phyloP scores from a whole-genome alignment of 176 grass and related monocot species.

The Pontederia crassipes region DNA sequence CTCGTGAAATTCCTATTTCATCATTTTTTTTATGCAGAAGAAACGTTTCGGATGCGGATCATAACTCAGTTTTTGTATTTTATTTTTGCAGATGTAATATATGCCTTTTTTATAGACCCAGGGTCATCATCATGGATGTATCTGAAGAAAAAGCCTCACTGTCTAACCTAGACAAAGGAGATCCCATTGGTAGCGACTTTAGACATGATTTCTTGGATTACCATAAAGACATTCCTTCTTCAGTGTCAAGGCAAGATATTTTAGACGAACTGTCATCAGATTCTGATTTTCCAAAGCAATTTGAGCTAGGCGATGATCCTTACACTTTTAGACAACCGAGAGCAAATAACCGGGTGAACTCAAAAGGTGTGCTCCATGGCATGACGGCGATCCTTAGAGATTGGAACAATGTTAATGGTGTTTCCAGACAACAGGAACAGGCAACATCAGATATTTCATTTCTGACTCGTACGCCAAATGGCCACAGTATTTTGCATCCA shows the following conservation, averaged over 20 bases:
- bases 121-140: background rate
- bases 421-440: conserved; percentile 15
- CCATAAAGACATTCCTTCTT: conserved; percentile 6
- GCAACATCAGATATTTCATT: conserved; percentile 57
- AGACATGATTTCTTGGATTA: background rate
- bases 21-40: too few species aligned
- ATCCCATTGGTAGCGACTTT: background rate
- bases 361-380: conserved; percentile 46
- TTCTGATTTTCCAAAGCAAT: conserved; percentile 26
- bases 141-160: conserved; percentile 6
- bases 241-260: conserved; percentile 23
- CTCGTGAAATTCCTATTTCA: too few species aligned
- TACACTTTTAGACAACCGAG: conserved; percentile 17
- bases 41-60: too few species aligned
- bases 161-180: conserved; percentile 6
- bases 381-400: conserved; percentile 43
- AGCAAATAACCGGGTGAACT: conserved; percentile 38
- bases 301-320: conserved; percentile 22
- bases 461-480: conserved; percentile 41
- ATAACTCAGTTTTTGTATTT: too few species aligned
- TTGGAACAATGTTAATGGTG: conserved; percentile 18
- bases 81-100: too few species aligned
- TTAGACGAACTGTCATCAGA: conserved; percentile 9
- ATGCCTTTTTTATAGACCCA: too few species aligned
- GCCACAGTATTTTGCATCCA: conserved; percentile 49